Percentiles rank a stretch among this genome's conserved stretches.
These are phyloP conservation scores for Sideroxylon spinosum DNA, from an alignment of 179 eudicot species.

Conservation along the genomic window DNA sequence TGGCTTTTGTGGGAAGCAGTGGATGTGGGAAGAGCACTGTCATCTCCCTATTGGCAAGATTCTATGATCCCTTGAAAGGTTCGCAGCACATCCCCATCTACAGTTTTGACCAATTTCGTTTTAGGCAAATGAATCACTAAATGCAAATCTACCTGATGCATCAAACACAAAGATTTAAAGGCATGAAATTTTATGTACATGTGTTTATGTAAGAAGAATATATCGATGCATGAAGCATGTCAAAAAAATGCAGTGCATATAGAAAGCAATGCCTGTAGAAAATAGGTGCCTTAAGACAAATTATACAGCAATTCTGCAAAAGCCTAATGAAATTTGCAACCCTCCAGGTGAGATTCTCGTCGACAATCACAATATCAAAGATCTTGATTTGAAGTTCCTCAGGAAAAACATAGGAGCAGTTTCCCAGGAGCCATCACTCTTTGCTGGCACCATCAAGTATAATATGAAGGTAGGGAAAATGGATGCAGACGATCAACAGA, in stretches of 20 bases:
- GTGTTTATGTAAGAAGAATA: neutral
- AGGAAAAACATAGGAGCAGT: constrained; percentile 49
- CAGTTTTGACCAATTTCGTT: neutral
- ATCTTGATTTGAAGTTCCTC: constrained; percentile 42
- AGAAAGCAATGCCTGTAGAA: neutral
- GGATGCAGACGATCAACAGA: constrained; percentile 42
- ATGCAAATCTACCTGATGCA: neutral
- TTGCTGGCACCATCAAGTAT: constrained; percentile 43
- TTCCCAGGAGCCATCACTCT: constrained; percentile 55
- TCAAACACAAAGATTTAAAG: neutral
- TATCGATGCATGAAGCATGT: neutral
- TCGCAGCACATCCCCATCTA: neutral
- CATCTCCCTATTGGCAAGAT: constrained; percentile 40
- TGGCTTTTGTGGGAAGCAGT: constrained; percentile 51
- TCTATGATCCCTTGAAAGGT: constrained; percentile 49
- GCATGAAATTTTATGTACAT: neutral
- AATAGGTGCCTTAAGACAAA: neutral
- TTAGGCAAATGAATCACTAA: neutral
- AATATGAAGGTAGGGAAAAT: constrained; percentile 40
- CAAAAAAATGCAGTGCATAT: neutral
- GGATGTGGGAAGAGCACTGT: constrained; percentile 59
- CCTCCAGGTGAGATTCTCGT: constrained; percentile 37
- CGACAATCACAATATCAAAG: constrained; percentile 42
- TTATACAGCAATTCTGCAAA: neutral
- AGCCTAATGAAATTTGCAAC: constrained; percentile 14